phyloP scores from a whole-genome alignment of 148 eudicot species.

The Polygonum maritimum region DNA sequence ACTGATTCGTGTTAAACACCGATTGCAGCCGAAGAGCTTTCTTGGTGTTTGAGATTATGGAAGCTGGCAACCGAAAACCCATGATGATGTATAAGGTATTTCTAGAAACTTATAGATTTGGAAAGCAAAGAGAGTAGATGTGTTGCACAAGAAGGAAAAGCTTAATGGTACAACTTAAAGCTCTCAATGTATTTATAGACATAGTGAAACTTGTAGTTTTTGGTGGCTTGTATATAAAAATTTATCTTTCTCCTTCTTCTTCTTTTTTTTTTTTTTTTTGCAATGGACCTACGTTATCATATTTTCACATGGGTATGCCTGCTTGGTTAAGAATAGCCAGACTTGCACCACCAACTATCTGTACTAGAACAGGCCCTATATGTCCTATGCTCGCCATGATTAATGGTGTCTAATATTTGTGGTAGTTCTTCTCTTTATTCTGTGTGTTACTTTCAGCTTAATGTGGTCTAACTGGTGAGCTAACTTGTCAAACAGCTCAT shows the following conservation, averaged over 20 bases:
- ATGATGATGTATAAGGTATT: not conserved
- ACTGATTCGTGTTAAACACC: not conserved
- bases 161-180: conserved; percentile 11
- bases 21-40: conserved; percentile 12
- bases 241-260: no score
- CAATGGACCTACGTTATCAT: conserved; percentile 14
- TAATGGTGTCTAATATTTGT: not conserved
- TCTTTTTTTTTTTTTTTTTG: no score
- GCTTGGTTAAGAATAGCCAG: not conserved
- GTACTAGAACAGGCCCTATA: not conserved
- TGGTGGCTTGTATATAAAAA: not conserved
- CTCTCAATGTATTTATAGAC: conserved; percentile 10
- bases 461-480: not conserved
- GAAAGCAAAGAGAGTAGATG: not conserved
- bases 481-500: not conserved
- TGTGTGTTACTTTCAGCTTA: no score
- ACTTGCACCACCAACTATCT: not conserved
- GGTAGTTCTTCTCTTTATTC: not conserved
- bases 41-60: conserved; percentile 21
- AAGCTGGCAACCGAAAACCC: conserved; percentile 16
- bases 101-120: not conserved
- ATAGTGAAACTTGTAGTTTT: not conserved
- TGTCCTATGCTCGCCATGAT: not conserved
- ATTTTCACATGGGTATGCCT: conserved; percentile 14
- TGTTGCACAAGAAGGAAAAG: not conserved